A percentile compares a stretch with the other conserved stretches of the same genome.
phyloP scores from a whole-genome alignment of 306 rosid species.

The Vicia villosa region DNA sequence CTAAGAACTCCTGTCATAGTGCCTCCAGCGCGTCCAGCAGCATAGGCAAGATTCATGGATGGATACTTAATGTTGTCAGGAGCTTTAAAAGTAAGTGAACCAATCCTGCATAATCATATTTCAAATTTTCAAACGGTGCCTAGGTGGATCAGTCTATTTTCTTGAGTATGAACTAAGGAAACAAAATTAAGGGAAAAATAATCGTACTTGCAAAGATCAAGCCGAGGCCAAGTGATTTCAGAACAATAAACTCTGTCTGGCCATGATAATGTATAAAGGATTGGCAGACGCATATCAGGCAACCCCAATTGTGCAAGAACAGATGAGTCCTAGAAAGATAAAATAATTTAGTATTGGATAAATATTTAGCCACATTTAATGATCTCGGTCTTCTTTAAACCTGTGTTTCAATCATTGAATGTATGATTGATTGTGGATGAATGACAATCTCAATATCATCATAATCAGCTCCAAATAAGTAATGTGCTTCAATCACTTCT shows the following conservation, averaged over 20 bases:
- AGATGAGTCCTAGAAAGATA: conserved; percentile 84
- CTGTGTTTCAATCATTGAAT: conserved; percentile 98
- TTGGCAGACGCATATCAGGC: conserved; percentile 99
- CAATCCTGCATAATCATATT: conserved; percentile 72
- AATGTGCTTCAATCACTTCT: conserved; percentile 98
- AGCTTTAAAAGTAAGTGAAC: conserved; percentile 84
- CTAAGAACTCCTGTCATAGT: conserved; percentile 99
- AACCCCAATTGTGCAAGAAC: conserved; percentile 94
- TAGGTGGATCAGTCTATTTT: conserved; percentile 17
- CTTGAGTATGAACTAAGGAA: neutral
- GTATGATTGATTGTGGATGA: conserved; percentile 96
- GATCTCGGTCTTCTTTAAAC: conserved; percentile 36
- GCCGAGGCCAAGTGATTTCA: conserved; percentile 99
- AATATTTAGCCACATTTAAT: neutral
- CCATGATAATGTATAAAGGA: conserved; percentile 97
- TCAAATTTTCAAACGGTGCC: conserved; percentile 14
- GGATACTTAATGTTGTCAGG: conserved; percentile 96
- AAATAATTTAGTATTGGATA: conserved; percentile 1
- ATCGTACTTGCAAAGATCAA: conserved; percentile 92
- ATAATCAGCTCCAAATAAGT: conserved; percentile 92
- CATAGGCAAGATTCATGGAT: conserved; percentile 91
- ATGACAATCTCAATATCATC: conserved; percentile 88
- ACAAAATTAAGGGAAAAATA: conserved; percentile 37
- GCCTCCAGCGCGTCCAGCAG: conserved; percentile 99
- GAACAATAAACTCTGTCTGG: conserved; percentile 93